phyloP scores from a whole-genome alignment of 2,329 filamentous ascomycete species.

The Aureobasidium zeae region DNA sequence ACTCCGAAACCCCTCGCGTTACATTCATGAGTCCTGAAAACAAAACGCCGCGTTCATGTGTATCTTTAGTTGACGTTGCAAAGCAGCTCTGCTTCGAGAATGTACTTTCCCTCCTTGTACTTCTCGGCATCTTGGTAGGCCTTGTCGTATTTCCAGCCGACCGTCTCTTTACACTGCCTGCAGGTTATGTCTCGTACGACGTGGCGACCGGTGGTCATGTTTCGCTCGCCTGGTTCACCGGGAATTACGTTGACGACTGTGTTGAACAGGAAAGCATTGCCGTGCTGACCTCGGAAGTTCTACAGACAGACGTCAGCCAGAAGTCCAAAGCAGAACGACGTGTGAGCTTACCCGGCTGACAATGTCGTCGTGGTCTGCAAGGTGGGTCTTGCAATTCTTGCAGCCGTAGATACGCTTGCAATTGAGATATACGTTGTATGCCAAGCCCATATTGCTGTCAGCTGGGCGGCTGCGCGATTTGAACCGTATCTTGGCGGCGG shows the following conservation, averaged over 20 bases:
- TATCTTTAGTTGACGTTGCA: slow-evolving; percentile 55
- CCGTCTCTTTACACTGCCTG: slow-evolving; percentile 80
- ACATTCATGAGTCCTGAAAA: neutral
- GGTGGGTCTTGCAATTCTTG: slow-evolving; percentile 90
- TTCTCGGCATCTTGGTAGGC: slow-evolving; percentile 87
- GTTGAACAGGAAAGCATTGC: slow-evolving; percentile 95
- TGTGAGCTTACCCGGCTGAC: slow-evolving; percentile 66
- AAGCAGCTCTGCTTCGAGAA: slow-evolving; percentile 83
- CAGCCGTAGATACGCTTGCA: slow-evolving; percentile 21
- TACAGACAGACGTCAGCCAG: slow-evolving; percentile 31
- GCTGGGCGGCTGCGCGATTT: slow-evolving; percentile 13
- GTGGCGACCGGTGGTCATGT: slow-evolving; percentile 95
- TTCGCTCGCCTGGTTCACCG: slow-evolving; percentile 81
- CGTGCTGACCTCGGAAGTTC: slow-evolving; percentile 98
- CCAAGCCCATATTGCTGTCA: slow-evolving; percentile 19
- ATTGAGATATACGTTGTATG: slow-evolving; percentile 22
- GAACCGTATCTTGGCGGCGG: slow-evolving; percentile 15
- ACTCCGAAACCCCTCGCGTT: slow-evolving; percentile 10
- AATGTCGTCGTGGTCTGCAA: slow-evolving; percentile 92
- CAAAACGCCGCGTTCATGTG: slow-evolving; percentile 2
- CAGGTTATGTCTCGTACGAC: slow-evolving; percentile 89
- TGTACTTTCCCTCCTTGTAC: slow-evolving; percentile 98
- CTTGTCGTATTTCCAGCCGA: slow-evolving; percentile 99
- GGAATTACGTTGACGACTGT: slow-evolving; percentile 82
- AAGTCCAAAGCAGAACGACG: slow-evolving; percentile 1